Base-by-base conservation (phyloP, 2,329 filamentous ascomycete genomes). In the Simplicillium sp. region DNA sequence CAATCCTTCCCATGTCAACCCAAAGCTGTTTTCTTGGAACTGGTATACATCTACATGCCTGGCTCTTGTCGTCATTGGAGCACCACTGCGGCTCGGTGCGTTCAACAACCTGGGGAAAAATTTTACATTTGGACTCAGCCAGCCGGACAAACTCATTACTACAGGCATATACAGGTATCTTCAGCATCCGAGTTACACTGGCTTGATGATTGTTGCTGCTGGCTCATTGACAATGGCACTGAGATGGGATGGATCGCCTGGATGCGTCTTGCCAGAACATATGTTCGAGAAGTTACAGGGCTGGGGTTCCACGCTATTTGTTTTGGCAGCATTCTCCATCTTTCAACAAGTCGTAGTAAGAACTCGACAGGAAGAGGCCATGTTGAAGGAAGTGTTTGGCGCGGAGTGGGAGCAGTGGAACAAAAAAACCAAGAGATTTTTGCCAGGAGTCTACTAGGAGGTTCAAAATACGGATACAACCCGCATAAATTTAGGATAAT, bases 31-130 rank as follows among this genome's bases (percentile, higher is more conserved):
- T 11, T n/a, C 31, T 7, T 33, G 31, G 31, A 33, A 15, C 15
- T 13, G 13, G 31, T 33, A 13, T n/a, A 33, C 31, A 13, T 13
- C 15, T 33, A 33, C 15, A 5, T 15, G 13, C 12, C 5, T 33
- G 6, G 13, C 12, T 13, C 31, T 33, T 11, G 15, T 33, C 15
- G 12, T 48, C 47, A 20, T 49, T 45, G 31, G 41, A 48, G 16
- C 46, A 46, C 36, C 47, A 37, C 29, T 42, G 46, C 38, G 46
- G 47, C 20, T 48, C 47, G 45, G 45, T 46, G 7, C 47, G 46
- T 29, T 48, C 46, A 12, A 49, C 46, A 14, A 49, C 47, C 25
- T 49, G 46, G 4, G 47, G 40, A 25, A 33, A 13, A 33, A 33
- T 11, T 33, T 33, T 15, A 33, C 31, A 5, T 33, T n/a, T 11